Evolutionary conservation across 352 stramenopile species (phyloP).

Genomic region (Globisporangium barbulae): DNA sequence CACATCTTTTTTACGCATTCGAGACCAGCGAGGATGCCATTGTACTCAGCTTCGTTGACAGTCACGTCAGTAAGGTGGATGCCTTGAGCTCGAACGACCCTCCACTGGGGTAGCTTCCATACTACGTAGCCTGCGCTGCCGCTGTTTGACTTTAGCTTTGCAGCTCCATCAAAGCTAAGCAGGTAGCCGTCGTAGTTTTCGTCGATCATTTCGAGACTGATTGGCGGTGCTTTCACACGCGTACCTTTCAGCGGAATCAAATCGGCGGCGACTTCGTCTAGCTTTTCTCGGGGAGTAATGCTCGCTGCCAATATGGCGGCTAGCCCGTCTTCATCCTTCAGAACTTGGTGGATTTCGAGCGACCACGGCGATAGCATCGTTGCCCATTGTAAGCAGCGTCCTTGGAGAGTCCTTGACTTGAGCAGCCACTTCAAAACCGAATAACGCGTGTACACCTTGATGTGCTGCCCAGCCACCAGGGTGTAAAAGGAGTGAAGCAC

Average conservation of each 20-base stretch:
- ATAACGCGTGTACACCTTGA: conserved; percentile 20
- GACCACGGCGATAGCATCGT: background rate
- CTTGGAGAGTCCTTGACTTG: conserved; percentile 16
- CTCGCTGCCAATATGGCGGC: background rate
- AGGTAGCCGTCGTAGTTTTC: conserved; percentile 3
- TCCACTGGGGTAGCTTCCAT: conserved; percentile 19
- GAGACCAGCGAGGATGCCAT: too few relatives aligned
- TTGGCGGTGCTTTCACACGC: background rate
- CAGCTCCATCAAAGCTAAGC: conserved; percentile 22
- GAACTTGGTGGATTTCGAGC: background rate
- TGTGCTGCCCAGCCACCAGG: background rate
- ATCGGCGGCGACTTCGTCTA: background rate
- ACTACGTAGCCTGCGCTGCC: conserved; percentile 19
- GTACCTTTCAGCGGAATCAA: background rate
- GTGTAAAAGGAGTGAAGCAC: conserved; percentile 14
- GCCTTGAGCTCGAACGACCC: conserved; percentile 15
- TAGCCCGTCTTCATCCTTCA: background rate
- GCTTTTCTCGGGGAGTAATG: background rate
- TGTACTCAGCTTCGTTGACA: conserved; percentile 28
- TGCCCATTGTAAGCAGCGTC: conserved; percentile 12
- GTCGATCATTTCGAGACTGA: conserved; percentile 3
- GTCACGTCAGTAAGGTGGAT: conserved; percentile 13
- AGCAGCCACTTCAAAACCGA: conserved; percentile 22
- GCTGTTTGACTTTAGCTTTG: conserved; percentile 8
- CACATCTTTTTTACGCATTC: too few relatives aligned